phyloP scores from a whole-genome alignment of 2,329 filamentous ascomycete genomes.

The Cordyceps cateniannulata region DNA sequence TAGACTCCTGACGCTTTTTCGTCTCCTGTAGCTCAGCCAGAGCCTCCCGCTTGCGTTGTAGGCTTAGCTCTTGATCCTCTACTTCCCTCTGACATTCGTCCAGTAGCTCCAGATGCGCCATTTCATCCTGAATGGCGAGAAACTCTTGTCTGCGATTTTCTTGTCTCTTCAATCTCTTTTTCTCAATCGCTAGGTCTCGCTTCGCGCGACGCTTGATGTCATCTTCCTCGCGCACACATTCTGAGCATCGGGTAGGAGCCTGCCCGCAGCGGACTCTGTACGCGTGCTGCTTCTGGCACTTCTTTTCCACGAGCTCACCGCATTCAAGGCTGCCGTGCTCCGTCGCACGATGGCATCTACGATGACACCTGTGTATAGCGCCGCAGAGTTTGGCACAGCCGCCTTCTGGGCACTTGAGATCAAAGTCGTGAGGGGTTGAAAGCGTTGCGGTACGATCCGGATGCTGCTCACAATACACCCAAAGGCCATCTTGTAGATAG shows the following conservation, averaged over 20 bases:
- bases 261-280: slow-evolving; percentile 39
- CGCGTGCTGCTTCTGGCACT: slow-evolving; percentile 47
- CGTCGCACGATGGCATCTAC: slow-evolving; percentile 53
- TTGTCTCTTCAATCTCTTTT: slow-evolving; percentile 37
- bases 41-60: slow-evolving; percentile 41
- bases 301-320: slow-evolving; percentile 28
- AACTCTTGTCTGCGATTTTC: slow-evolving; percentile 38
- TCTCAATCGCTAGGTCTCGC: slow-evolving; percentile 45
- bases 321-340: slow-evolving; percentile 49
- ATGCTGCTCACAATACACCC: slow-evolving; percentile 55
- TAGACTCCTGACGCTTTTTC: slow-evolving; percentile 16
- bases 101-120: slow-evolving; percentile 39
- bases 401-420: slow-evolving; percentile 58
- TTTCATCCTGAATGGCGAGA: slow-evolving; percentile 45
- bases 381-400: slow-evolving; percentile 58
- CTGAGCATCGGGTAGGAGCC: slow-evolving; percentile 34
- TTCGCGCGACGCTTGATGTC: slow-evolving; percentile 35
- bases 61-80: slow-evolving; percentile 32
- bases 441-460: slow-evolving; percentile 42
- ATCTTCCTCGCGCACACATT: slow-evolving; percentile 46
- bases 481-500: slow-evolving; percentile 54
- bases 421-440: slow-evolving; percentile 49
- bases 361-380: slow-evolving; percentile 47
- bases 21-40: slow-evolving; percentile 35
- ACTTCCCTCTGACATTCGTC: slow-evolving; percentile 38